phyloP scores from a whole-genome alignment of 2,329 filamentous ascomycete genomes.

The Clarireedia paspali region DNA sequence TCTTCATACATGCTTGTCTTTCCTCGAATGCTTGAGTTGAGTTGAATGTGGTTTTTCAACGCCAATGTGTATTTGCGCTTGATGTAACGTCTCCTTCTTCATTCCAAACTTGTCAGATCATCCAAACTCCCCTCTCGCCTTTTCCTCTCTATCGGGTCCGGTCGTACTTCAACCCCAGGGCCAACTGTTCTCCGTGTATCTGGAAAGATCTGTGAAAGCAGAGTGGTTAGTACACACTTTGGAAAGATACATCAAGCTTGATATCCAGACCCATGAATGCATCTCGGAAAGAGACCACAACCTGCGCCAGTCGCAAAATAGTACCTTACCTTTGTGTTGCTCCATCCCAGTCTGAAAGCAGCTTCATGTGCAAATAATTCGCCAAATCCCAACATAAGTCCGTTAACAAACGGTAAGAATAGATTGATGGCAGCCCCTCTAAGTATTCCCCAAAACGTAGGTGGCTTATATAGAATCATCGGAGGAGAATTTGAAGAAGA shows the following conservation, averaged over 20 bases:
- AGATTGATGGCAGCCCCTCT: conserved; percentile 92
- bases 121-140: conserved; percentile 42
- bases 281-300: not conserved
- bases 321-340: conserved; percentile 71
- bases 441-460: conserved; percentile 77
- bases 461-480: conserved; percentile 80
- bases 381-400: conserved; percentile 95
- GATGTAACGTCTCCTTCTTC: conserved; percentile 14
- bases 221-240: not conserved
- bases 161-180: conserved; percentile 73
- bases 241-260: not conserved
- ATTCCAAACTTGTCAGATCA: conserved; percentile 54
- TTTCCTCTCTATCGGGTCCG: conserved; percentile 45
- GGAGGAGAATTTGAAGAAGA: conserved; percentile 56
- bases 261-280: too few relatives aligned
- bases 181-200: conserved; percentile 50
- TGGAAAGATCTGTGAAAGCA: conserved; percentile 27
- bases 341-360: conserved; percentile 89
- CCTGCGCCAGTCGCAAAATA: too few relatives aligned
- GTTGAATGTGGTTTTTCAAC: conserved; percentile 18
- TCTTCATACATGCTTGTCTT: not conserved
- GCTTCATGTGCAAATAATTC: conserved; percentile 95
- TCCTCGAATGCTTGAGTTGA: not conserved
- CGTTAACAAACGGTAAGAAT: conserved; percentile 92
- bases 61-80: conserved; percentile 12